Evolutionary conservation across 768 basidiomycete species (phyloP), one percentile per base, ranked within the genome.

Genomic region (Chlorophyllum brunneum): DNA sequence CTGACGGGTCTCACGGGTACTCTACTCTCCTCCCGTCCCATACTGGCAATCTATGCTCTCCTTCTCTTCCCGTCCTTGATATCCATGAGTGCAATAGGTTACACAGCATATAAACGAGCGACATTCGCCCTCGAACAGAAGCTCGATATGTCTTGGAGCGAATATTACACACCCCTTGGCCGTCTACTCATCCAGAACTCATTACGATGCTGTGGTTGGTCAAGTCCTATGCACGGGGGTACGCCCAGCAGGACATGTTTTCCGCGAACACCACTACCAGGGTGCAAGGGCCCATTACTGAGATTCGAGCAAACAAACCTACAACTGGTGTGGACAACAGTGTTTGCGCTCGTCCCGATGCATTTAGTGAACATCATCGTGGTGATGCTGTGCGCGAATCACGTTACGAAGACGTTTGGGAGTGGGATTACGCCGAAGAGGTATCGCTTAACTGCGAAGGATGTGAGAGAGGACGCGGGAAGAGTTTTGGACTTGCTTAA

Each of bases 361-460:
- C 84, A 88, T 60, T 54, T 88, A 40, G 37, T 76, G 46, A 84
- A 84, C 62, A 80, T 87, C 51, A 56, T 80, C 31, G 67, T 80
- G 2, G 75, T 81, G 3, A 61, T 88, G 36, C 63, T 88, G n/a
- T 86, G 84, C 56, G 74, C 83, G 31, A 88, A 86, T 63, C 85
- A 88, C 55, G 77, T 88, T 26, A 79, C 71, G 33, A 69, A 69
- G 26, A 72, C 67, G 46, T 87, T 87, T 62, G 85, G 86, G 39
- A 82, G 80, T 61, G 83, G 85, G 0, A 68, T 87, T 27, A 81
- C 73, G 43, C 86, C 84, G 1, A 72, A 70, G 58, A 67, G 69
- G 56, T 87, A 87, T 67, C 72, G 85, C 26, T 69, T 86, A 40
- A 73, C 65, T 42, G 67, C 62, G 1, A 69, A 58, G 31, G 82